Evolutionary conservation across 2,329 filamentous ascomycete genomes (phyloP), one percentile per base, ranked within the genome.

Genomic region (Fusarium sp.): DNA sequence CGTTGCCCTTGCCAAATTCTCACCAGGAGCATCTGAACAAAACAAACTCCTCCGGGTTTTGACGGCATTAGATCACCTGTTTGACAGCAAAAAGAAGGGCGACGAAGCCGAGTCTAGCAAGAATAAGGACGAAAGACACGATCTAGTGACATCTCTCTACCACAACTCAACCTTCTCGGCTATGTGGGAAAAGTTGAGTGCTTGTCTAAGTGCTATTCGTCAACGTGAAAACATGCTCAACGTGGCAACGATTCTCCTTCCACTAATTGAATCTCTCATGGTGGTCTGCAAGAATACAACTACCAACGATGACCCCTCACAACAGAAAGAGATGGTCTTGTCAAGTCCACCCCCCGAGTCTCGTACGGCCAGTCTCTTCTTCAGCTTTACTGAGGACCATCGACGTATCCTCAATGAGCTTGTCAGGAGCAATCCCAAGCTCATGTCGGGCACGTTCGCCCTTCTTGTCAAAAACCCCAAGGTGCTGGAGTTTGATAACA

Each of bases 241-340:
- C 74, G 94, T 99, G 57, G 96, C 96, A 29, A 98, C 95, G 1
- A 98, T 98, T 67, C 85, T 99, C 25, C 84, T 98, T 35, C 96
- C 96, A 29, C 83, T 99, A 29, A 97, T 99, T 63, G 96, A 99
- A 79, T 93, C 94, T 8, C 84, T 99, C 64, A 99, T 99, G 96
- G 96, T 99, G 52, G 94, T 99, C 27, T 99, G 96, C 86, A 99
- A 98, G 84, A 98, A 98, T 78, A 97, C 94, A 11, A 91, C 93
- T 3, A 83, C 94, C 53, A 90, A 90, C 74, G 92, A 96, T 63
- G 81, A 88, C 25, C 91, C 76, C 11, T 74, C 80, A 45, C 77
- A 85, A 68, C 77, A 78, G 65, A 91, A 91, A 75, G 92, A 96
- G 46, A 86, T 92, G 77, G 83, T 90, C 15, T 80, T 94, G 36